Evolutionary conservation across 305 asterid species (phyloP), one percentile per base, ranked within the genome.

Genomic region (Fraxinus platypoda): DNA sequence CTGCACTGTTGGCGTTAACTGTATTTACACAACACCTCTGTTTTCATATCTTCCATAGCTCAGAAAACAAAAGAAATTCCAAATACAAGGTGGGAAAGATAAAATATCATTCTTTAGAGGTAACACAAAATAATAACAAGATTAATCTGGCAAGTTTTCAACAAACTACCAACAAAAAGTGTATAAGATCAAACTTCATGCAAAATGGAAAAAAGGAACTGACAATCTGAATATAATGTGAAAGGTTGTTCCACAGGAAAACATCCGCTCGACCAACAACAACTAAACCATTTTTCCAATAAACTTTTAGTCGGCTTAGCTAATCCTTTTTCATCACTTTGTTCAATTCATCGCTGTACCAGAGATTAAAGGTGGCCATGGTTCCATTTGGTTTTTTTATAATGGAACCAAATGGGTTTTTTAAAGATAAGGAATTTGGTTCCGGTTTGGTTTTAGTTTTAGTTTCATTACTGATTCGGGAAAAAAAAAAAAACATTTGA

Each of bases 1-100:
- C 88, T 91, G 94, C 87, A 94, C 96, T 1, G 93, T 21, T 37
- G 97, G 96, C n/a, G 89, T 75, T 86, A 95, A 64, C 99, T 95
- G 88, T 80, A 79, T 57, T 26, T 54, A 13, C 46, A 80, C 33
- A 82, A 37, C 57, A 66, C 37, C 30, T 49, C 77, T 34, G 62
- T 73, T 75, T 78, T 54, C 46, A 37, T 41, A 26, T 28, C 72
- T 62, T 78, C 15, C 70, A 37, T 3, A 64, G 59, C 31, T 81
- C 82, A 33, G 13, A 79, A 5, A 66, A 23, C n/a, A 33, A 23
- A 15, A 28, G 38, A 5, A 26, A 62, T 52, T 35, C 77, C 80
- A 26, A 23, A 21, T 49, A 21, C 3, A 26, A 21, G 31, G 43
- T 26, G 41, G 57, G 46, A 54, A 38, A 54, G 25, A 11, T 1